Base-by-base conservation (phyloP, 768 basidiomycete genomes). In the Rhodotorula toruloides region DNA sequence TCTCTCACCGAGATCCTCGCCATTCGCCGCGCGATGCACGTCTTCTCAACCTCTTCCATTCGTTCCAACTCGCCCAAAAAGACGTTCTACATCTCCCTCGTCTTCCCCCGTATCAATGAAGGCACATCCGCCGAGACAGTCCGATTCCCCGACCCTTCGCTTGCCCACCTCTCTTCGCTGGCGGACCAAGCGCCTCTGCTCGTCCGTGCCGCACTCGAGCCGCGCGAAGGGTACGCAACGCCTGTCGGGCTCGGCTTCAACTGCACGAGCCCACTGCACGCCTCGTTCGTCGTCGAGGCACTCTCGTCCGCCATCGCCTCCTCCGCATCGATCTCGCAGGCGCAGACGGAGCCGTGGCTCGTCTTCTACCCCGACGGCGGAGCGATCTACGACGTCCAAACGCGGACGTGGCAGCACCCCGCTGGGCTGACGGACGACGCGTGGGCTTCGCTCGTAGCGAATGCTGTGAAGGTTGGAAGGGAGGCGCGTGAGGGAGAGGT, bases 281-380 rank as follows among this genome's bases (percentile, higher is more conserved):
- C 77, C 46, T 6, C 39, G 12, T 6, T 17, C 0, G 70, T 79
- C 31, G 58, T 72, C 3, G 17, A 40, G 13, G 49, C 62, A 21
- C 75, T 77, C 57, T 72, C 73, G 4, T 9, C 11, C 17, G 43
- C 54, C 19, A 25, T 19, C 16, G 19, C 55, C n/a, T 8, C n/a
- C 25, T 34, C 27, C 39, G 29, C 13, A 21, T 32, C 9, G 8
- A 10, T 17, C n/a, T 17, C 52, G 44, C 8, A 37, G 4, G 40
- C 59, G 48, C 21, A 19, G 13, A 43, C 57, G 19, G 46, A 50
- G 32, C 57, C 71, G 25, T 64, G 59, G 59, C 47, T 79, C 49
- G 72, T 78, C 12, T 54, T 78, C 25, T 79, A 79, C 55, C 78
- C 78, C 0, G 78, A 79, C 55, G 78, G 78, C n/a, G 78, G 78